A percentile compares a stretch with the other conserved stretches of the same genome.
phyloP scores from a whole-genome alignment of 2,329 filamentous ascomycete species.

The Acrodontium crateriforme region DNA sequence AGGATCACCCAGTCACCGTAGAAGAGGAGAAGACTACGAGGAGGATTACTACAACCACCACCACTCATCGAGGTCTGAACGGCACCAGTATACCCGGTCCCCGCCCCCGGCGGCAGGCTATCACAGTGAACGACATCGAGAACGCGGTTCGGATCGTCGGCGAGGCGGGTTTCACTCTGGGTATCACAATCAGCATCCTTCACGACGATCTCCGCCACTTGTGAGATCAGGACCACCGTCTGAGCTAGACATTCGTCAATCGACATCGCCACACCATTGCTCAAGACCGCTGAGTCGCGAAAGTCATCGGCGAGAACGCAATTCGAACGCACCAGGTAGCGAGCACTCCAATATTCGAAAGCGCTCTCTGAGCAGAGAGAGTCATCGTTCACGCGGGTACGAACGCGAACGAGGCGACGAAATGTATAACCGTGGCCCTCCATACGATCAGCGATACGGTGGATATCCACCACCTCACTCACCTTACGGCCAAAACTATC shows the following conservation, averaged over 20 bases:
- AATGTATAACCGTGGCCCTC: constrained; percentile 20
- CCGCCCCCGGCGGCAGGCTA: constrained; percentile 4
- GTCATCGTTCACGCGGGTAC: constrained; percentile 7
- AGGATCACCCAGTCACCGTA: constrained; percentile 19
- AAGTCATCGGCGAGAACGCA: constrained; percentile 4
- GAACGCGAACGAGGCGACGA: constrained; percentile 11
- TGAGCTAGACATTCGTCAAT: too few relatives aligned
- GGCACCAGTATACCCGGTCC: constrained; percentile 3
- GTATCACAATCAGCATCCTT: too few relatives aligned
- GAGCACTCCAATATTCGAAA: constrained; percentile 2
- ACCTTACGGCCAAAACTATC: constrained; percentile 45
- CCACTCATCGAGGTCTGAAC: too few relatives aligned
- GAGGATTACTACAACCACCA: constrained; percentile 2
- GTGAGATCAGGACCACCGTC: constrained; percentile 1
- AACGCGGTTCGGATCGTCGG: constrained; percentile 2
- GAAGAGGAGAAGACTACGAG: constrained; percentile 9
- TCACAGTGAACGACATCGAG: constrained; percentile 3
- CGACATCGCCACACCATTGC: too few relatives aligned
- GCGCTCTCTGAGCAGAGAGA: constrained; percentile 13
- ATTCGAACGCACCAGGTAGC: neutral
- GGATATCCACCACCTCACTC: constrained; percentile 42
- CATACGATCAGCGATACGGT: constrained; percentile 16
- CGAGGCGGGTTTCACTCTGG: neutral
- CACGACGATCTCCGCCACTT: neutral
- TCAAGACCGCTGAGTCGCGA: constrained; percentile 9